phyloP scores from a whole-genome alignment of 495 filamentous ascomycete species.

The Xylaria acuta region DNA sequence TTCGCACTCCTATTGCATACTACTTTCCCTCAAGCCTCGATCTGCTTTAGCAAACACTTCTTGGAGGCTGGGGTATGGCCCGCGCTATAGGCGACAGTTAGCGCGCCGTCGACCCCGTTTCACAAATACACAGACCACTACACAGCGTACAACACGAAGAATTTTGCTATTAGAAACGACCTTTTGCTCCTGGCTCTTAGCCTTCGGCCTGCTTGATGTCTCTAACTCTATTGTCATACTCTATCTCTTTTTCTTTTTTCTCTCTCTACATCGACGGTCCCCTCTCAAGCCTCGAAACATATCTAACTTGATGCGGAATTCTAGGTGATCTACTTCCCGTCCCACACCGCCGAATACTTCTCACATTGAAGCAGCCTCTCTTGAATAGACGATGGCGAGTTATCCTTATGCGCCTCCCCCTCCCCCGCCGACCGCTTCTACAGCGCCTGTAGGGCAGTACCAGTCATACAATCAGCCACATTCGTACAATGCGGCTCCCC shows the following conservation, averaged over 20 bases:
- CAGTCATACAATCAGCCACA: slow-evolving; percentile 46
- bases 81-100: neutral
- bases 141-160: neutral
- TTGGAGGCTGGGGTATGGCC: neutral
- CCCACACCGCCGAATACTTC: neutral
- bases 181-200: neutral
- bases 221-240: neutral
- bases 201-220: neutral
- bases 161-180: neutral
- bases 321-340: slow-evolving; percentile 13
- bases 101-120: neutral
- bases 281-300: neutral
- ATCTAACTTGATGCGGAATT: slow-evolving; percentile 7
- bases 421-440: slow-evolving; percentile 53
- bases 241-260: neutral
- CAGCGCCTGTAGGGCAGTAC: slow-evolving; percentile 45
- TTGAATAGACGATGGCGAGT: slow-evolving; percentile 44
- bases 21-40: neutral
- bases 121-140: neutral
- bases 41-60: neutral
- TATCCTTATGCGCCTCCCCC: slow-evolving; percentile 63
- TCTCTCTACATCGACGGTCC: neutral
- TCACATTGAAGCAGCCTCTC: slow-evolving; percentile 7
- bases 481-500: slow-evolving; percentile 34
- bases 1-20: neutral